Evolutionary conservation across 495 filamentous ascomycete genomes (phyloP), one percentile per base, ranked within the genome.

Genomic region (Hypoxylon lenormandii): DNA sequence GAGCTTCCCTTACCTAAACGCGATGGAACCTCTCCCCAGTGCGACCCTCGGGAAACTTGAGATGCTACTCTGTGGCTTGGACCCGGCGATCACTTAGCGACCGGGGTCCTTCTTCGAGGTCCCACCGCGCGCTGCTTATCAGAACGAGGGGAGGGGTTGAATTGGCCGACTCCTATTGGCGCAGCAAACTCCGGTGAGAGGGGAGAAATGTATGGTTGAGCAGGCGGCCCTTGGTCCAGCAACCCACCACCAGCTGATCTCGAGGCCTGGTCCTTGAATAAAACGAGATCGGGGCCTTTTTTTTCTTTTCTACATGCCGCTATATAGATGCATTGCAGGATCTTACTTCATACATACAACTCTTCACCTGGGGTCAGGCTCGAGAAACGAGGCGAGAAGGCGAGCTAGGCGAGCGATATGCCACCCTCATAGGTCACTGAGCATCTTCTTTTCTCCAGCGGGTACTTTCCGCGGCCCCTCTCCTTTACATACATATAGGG

Each of bases 321-420:
- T 56, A 5, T 5, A 76, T 69, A 71, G 69, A 66, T 76, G 74
- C 74, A 76, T 76, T 76, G 72, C 74, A 76, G 74, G 74, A 76
- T 76, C 74, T 76, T 54, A 69, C 74, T 73, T 75, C 68, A 57
- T 70, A 66, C 62, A 51, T 49, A 45, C 42, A 19, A 30, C 28
- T 37, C 51, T 38, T 64, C 36, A 46, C 51, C 60, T 52, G 23
- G 66, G 66, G 60, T 69, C 49, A 57, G 67, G 21, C 53, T 55
- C 48, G 43, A 52, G 30, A 15, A 8, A 43, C 54, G 40, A 57
- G 40, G 40, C 54, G 36, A 55, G n/a, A 15, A 11, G 10, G 6
- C 30, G 30, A 33, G 3, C 30, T 19, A n/a, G 22, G 5, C 21
- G 11, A 10, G 12, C 16, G 10, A 43, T 19, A 19, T 13, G 54